Conservation (phyloP, 75 land plant species). For the Cryptomeria japonica region DNA sequence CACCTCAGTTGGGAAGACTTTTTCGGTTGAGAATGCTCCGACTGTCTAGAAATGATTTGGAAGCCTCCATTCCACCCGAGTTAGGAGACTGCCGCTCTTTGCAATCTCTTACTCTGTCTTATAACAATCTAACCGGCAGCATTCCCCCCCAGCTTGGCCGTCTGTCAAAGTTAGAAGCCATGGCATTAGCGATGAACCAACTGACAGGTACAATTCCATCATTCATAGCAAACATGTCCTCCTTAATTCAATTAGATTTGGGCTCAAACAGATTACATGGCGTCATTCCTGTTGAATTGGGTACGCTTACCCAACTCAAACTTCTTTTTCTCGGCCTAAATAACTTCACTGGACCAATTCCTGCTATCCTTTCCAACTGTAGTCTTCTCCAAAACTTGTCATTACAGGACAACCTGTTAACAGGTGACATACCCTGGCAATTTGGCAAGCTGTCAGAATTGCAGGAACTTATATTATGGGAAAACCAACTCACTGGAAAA, state of each 20-base stretch:
- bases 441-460: too few relatives aligned
- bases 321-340: background rate
- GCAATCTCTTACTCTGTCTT: background rate
- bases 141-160: background rate
- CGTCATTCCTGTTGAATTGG: background rate
- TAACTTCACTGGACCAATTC: background rate
- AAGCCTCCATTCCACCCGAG: slow-evolving; percentile 22
- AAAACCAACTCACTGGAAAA: too few relatives aligned
- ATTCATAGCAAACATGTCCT: background rate
- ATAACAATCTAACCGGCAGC: background rate
- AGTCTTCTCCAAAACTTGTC: background rate
- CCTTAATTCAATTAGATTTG: background rate
- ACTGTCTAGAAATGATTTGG: slow-evolving; percentile 25
- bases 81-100: background rate
- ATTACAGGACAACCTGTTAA: too few relatives aligned
- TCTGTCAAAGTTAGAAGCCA: background rate
- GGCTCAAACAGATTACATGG: background rate
- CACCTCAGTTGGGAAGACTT: background rate
- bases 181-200: background rate
- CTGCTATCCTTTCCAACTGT: background rate
- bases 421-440: too few relatives aligned
- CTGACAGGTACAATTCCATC: background rate
- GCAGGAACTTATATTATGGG: too few relatives aligned
- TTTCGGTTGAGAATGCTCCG: background rate
- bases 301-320: background rate